Conservation (phyloP, 2,329 filamentous ascomycete genomes). For the Alternaria burnsii region DNA sequence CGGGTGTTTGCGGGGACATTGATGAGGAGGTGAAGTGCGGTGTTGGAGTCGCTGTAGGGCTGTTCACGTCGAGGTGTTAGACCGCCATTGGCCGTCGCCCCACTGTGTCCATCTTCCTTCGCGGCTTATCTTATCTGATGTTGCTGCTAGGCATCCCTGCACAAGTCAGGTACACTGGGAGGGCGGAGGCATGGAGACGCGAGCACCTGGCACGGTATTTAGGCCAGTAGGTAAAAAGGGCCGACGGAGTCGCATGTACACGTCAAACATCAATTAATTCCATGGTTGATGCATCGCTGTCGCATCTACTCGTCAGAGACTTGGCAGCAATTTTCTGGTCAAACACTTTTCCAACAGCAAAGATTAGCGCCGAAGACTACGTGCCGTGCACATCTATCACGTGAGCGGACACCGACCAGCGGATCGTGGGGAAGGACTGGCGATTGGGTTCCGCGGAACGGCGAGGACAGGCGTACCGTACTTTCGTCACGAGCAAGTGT, state of each 20-base stretch:
- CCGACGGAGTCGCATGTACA: background rate
- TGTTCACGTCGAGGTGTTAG: constrained; percentile 17
- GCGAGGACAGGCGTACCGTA: background rate
- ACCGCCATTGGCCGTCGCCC: constrained; percentile 34
- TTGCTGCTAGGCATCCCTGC: background rate
- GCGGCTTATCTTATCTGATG: constrained; percentile 3
- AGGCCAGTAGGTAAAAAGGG: background rate
- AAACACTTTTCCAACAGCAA: background rate
- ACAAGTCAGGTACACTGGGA: background rate
- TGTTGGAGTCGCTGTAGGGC: constrained; percentile 14
- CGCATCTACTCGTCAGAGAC: background rate
- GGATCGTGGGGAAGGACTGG: background rate
- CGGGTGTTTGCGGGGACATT: constrained; percentile 32
- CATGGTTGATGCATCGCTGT: background rate
- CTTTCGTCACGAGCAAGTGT: background rate
- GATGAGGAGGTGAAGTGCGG: constrained; percentile 11
- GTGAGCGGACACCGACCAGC: background rate
- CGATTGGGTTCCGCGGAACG: background rate
- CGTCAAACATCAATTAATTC: background rate
- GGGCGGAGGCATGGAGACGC: background rate
- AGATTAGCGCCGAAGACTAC: no score
- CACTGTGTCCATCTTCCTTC: background rate
- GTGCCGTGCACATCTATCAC: background rate
- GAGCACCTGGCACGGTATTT: background rate
- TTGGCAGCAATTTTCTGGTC: background rate